Conservation (phyloP, 305 asterid species). For the Plantago coronopus region DNA sequence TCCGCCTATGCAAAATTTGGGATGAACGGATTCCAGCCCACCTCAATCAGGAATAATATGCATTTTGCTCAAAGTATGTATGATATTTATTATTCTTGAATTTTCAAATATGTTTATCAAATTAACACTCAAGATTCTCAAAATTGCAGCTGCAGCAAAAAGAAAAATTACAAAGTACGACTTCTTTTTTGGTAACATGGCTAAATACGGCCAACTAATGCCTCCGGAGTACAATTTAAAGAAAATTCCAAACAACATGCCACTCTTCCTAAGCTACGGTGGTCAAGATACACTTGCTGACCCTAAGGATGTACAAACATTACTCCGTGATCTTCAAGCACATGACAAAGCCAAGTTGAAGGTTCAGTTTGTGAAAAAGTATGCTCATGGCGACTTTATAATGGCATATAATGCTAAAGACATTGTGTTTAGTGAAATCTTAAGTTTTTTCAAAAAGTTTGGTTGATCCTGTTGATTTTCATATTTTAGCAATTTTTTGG, state of each 20-base stretch:
- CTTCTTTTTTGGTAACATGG: conserved; percentile 40
- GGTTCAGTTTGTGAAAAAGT: conserved; percentile 58
- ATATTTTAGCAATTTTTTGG: too few relatives aligned
- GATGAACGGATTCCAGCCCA: conserved; percentile 62
- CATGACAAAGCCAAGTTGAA: conserved; percentile 62
- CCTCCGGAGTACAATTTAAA: conserved; percentile 60
- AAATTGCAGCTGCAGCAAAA: conserved; percentile 46
- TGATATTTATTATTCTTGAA: too few relatives aligned
- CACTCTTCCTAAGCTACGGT: conserved; percentile 70
- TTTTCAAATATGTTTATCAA: neutral
- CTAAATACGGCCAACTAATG: conserved; percentile 52
- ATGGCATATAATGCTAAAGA: conserved; percentile 66
- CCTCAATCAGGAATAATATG: conserved; percentile 75
- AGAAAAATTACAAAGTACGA: conserved; percentile 59
- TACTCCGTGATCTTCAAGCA: conserved; percentile 48
- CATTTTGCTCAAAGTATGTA: conserved; percentile 88
- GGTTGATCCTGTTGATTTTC: neutral
- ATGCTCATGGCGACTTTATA: conserved; percentile 80
- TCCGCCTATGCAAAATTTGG: neutral
- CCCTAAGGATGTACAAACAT: conserved; percentile 43
- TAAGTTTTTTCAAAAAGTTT: conserved; percentile 41
- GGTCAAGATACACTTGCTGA: conserved; percentile 72
- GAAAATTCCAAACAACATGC: conserved; percentile 54
- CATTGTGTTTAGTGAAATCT: conserved; percentile 47
- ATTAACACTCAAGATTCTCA: neutral